Evolutionary conservation across 1,284 basidiomycete genomes (phyloP), one percentile per base, ranked within the genome.

Genomic region (Taiwanofungus camphoratus): DNA sequence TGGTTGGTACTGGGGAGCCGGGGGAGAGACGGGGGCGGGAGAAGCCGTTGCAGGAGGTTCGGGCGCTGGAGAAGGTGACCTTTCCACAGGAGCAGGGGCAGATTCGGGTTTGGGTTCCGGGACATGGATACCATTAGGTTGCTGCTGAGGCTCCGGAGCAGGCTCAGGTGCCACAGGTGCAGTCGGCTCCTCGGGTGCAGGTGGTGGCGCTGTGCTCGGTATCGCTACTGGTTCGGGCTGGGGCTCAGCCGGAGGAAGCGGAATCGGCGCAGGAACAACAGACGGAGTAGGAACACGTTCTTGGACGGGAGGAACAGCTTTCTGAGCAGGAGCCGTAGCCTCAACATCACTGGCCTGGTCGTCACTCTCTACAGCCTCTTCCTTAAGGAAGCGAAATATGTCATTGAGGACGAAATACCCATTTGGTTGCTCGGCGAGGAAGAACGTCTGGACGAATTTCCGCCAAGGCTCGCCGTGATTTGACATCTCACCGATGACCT

Each of bases 401-500:
- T 99, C 96, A 70, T 99, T 99, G 65, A 99, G 83, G 50, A 99
- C 96, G 66, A 93, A 99, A 75, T 98, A 99, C 36, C 96, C 96
- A 59, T 95, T 96, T 31, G 93, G 92, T 70, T 99, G 96, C 66
- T 97, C 92, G 36, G 96, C 96, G 44, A 99, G 85, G 87, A 99
- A 99, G 74, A 99, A 99, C 12, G 95, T 98, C 72, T 99, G 96
- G 18, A 92, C 92, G 61, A 99, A 99, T 71, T 98, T 98, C 60
- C 87, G 85, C 96, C 96, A 99, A 3, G 89, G 76, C 49, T 88
- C 85, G 48, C 80, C 79, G 58, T 83, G 80, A 68, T 96, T 96
- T 49, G 89, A 92, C 84, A 99, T 92, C 71, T 99, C 95, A 54
- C 96, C 96, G 57, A 99, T 92, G 63, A 98, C 96, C 70, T 98